Evolutionary conservation across 805 yeast species (phyloP), one percentile per base, ranked within the genome.

Genomic region (Lipomyces japonicus): DNA sequence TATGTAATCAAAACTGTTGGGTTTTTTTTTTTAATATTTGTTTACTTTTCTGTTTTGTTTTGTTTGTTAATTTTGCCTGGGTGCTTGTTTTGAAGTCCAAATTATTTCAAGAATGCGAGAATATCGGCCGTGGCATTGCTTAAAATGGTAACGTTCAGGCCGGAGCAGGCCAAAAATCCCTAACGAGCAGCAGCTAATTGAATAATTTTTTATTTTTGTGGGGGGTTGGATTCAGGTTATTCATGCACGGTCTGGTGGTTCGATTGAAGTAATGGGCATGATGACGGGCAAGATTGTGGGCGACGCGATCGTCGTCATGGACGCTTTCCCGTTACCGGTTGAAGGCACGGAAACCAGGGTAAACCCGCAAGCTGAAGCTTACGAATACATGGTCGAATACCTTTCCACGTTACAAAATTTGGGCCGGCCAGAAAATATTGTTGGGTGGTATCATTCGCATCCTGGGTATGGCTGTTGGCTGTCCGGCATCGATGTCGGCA

Each of bases 381-480:
- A 90, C 66, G 97, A 91, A 65, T 93, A 84, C 65, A 90, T 93
- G 96, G 93, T 90, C 1, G 82, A 80, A 52, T 89, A 86, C 66
- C 70, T 86, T 44, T 82, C 82, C 47, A 71, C 75, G 37, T 65
- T 78, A 54, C 77, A 78, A 62, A 67, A 70, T 23, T 70, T 75
- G 18, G 79, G 78, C 1, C 66, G 77, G n/a, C 53, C 64, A n/a
- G 83, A 85, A 55, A 77, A 85, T 59, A 84, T 91, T 21, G 86
- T 93, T 14, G 98, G 98, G 7, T 91, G 98, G 98, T 91, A 93
- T 68, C 97, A 75, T 67, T 88, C 91, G 3, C 98, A 91, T 67
- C 98, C 98, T 0, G 96, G 96, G 0, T 91, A 89, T 66, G 97
- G 96, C 16, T 90, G 97, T 66, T 91, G 97, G 96, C 68, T 91